Base-by-base conservation (phyloP, 129 eudicot species). In the Pittosporum tobira region DNA sequence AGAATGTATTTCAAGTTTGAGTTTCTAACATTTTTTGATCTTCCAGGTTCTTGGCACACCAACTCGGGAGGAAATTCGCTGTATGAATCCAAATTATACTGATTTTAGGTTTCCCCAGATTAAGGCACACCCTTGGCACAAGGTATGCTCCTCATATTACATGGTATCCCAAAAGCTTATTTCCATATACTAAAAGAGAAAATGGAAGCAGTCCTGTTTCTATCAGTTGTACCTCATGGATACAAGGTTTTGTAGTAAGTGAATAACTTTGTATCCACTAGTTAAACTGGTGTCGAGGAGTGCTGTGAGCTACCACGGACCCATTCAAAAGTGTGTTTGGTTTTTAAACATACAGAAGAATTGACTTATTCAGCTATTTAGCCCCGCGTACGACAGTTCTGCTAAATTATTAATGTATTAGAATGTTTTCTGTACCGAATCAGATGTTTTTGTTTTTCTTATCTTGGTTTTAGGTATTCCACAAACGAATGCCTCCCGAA, bases 111-210 rank as follows among this genome's bases (percentile, higher is more conserved):
- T 90, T 66, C 97, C 97, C 51, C 97, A 90, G 69, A 75, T 90
- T 5, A 90, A 90, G 65, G 97, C 97, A 26, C 95, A 82, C 79
- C 97, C 97, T 8, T 90, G 98, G 95, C 98, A 90, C 71, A 90
- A 90, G 89, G 95, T 90, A 68, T 43, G 51, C 38, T 40, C 11
- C 42, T 38, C 14, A 21, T 34, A 38, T 28, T 14, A 29, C 38
- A 6, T 11, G 6, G 36, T 4, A 28, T 28, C 58, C 26, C 23
- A 52, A 3, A 25, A 52, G 23, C 25, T 52, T 27, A 9, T 25
- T 9, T 13, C 43, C 36, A n/a, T 30, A n/a, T n/a, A n/a, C n/a
- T n/a, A n/a, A n/a, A n/a, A n/a, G n/a, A n/a, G n/a, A n/a, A n/a
- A n/a, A n/a, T n/a, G n/a, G n/a, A n/a, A n/a, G n/a, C n/a, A n/a